Evolutionary conservation across 257 asterid genomes (phyloP).

Genomic region (Plantago ovata): DNA sequence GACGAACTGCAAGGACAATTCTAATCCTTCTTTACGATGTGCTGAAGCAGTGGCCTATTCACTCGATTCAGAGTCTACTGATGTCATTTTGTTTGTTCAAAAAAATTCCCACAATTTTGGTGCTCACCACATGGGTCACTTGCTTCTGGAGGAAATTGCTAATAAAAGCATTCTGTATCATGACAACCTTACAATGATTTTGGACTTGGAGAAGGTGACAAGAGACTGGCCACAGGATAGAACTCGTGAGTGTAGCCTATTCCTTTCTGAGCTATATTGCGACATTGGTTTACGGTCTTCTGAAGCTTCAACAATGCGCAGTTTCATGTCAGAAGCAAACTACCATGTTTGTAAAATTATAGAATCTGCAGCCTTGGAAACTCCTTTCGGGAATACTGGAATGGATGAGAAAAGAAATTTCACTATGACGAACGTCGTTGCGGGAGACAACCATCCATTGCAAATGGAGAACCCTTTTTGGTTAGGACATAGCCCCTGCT

Average conservation of each 20-base stretch:
- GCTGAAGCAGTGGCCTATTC: conserved; percentile 39
- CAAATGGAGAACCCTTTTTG: conserved; percentile 28
- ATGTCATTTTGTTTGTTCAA: conserved; percentile 64
- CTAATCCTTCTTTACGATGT: conserved; percentile 32
- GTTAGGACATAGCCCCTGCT: conserved; percentile 47
- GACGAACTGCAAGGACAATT: conserved; percentile 29
- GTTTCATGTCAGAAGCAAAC: conserved; percentile 67
- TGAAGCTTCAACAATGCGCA: conserved; percentile 37
- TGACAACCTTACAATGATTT: conserved; percentile 47
- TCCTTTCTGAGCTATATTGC: conserved; percentile 85
- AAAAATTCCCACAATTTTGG: conserved; percentile 55
- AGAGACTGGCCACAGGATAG: conserved; percentile 84
- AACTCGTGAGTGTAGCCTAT: conserved; percentile 79
- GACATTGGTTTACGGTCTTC: conserved; percentile 67
- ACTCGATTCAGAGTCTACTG: conserved; percentile 45
- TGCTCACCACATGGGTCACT: conserved; percentile 78
- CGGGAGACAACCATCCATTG: conserved; percentile 31
- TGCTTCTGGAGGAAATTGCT: conserved; percentile 82
- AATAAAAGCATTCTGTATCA: conserved; percentile 47
- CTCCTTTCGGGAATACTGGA: conserved; percentile 43
- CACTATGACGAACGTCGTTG: too few relatives aligned
- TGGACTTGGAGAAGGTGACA: conserved; percentile 85
- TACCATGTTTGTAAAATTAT: conserved; percentile 88
- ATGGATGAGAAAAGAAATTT: conserved; percentile 28
- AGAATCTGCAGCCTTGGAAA: conserved; percentile 68